These are phyloP conservation scores for Pythium rhizo-oryzae DNA, from an alignment of 352 stramenopile genomes.

Conservation along the genomic window DNA sequence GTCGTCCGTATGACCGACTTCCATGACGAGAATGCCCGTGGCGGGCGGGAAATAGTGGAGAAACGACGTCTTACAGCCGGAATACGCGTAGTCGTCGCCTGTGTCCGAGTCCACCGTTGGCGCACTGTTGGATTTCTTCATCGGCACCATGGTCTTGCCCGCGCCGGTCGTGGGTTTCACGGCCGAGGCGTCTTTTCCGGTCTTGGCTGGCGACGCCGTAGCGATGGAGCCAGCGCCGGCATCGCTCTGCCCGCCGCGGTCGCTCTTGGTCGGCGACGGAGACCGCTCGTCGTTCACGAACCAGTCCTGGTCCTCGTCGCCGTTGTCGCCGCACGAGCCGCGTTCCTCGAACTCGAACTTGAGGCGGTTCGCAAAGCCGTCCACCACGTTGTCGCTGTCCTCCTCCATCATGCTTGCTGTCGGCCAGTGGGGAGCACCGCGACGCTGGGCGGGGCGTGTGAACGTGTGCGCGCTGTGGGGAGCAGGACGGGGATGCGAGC, in stretches of 20 bases:
- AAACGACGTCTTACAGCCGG: slow-evolving; percentile 54
- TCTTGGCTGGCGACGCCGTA: slow-evolving; percentile 4
- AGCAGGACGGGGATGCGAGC: too few relatives aligned
- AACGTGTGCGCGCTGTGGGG: not conserved
- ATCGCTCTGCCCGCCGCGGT: slow-evolving; percentile 12
- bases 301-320: slow-evolving; percentile 73
- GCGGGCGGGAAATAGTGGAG: slow-evolving; percentile 59
- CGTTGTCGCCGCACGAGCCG: slow-evolving; percentile 52
- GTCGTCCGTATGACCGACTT: slow-evolving; percentile 47
- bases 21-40: slow-evolving; percentile 73
- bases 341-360: slow-evolving; percentile 74
- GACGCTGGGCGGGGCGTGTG: too few relatives aligned
- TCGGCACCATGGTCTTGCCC: not conserved
- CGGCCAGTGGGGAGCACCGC: not conserved
- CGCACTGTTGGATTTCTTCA: slow-evolving; percentile 32
- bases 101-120: slow-evolving; percentile 32
- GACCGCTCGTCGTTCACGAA: slow-evolving; percentile 73
- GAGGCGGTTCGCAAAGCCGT: slow-evolving; percentile 67
- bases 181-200: not conserved
- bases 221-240: not conserved
- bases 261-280: slow-evolving; percentile 35
- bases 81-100: slow-evolving; percentile 37
- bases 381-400: slow-evolving; percentile 40
- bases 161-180: not conserved
- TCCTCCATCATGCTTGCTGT: slow-evolving; percentile 44